Evolutionary conservation across 148 eudicot genomes (phyloP), one percentile per base, ranked within the genome.

Genomic region (Chenopodium formosanum): DNA sequence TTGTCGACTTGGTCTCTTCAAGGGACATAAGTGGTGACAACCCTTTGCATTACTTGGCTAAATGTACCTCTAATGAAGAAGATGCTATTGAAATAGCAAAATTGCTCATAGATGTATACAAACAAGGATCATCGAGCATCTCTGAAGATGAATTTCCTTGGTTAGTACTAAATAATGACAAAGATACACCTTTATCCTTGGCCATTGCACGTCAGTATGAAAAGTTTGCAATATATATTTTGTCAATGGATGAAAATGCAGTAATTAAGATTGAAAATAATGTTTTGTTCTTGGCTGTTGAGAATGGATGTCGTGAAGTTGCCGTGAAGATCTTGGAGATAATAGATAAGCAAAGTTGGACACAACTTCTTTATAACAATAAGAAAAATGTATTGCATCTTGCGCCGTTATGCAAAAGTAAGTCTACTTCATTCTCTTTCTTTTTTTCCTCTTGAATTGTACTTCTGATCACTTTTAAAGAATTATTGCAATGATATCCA

Each of bases 241-340:
- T 69, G 46, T 69, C 22, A 34, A 10, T 12, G 46, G 73, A 69
- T 69, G 9, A 69, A 4, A 69, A 69, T 17, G 22, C n/a, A 69
- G 9, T 69, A 14, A 32, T 1, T 3, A 69, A 31, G 16, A 3
- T 20, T 69, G 44, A 13, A 7, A 25, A 10, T 23, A 69, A 12
- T 69, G 46, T 8, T 32, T 22, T 69, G 20, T 16, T 32, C 22
- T 69, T 69, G 40, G 73, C 73, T 69, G 34, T 69, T 7, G 44
- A 69, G 73, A 34, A 69, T 1, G 73, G 47, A 69, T 69, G 73
- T 69, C 73, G 29, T 69, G 73, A 69, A 69, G 73, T 69, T 32
- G 73, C 46, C 1, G 46, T 16, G 3, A 31, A 3, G 20, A 32
- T 69, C 17, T 4, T 69, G 46, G 73, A 69, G 19, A 69, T 69